Conservation (phyloP, 2,329 filamentous ascomycete genomes). For the Leptographium galeiforme region DNA sequence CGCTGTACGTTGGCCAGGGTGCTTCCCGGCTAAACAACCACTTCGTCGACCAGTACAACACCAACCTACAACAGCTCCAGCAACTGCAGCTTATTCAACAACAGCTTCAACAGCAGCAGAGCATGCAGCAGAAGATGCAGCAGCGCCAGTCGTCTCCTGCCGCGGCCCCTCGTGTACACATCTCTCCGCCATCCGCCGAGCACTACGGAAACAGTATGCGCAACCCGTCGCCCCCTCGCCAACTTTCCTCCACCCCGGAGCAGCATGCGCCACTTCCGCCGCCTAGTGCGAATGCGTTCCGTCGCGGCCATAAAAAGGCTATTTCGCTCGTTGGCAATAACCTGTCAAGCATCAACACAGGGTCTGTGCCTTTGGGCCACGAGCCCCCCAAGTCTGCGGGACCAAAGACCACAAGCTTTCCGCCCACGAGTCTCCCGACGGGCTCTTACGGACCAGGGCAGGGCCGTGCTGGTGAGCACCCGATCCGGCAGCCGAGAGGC, state of each 20-base stretch:
- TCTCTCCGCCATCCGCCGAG: slow-evolving; percentile 63
- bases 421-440: slow-evolving; percentile 58
- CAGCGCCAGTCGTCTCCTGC: slow-evolving; percentile 35
- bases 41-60: slow-evolving; percentile 29
- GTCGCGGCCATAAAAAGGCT: slow-evolving; percentile 84
- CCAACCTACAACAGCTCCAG: slow-evolving; percentile 20
- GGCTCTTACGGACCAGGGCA: slow-evolving; percentile 89
- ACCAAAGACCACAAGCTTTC: slow-evolving; percentile 69
- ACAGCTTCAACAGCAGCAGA: slow-evolving; percentile 26
- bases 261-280: slow-evolving; percentile 58
- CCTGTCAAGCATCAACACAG: slow-evolving; percentile 37
- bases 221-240: slow-evolving; percentile 53
- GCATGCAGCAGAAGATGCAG: slow-evolving; percentile 27
- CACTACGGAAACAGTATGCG: slow-evolving; percentile 38
- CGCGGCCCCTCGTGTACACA: slow-evolving; percentile 60
- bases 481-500: slow-evolving; percentile 80
- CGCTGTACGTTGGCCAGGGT: slow-evolving; percentile 62
- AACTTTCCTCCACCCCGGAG: slow-evolving; percentile 56
- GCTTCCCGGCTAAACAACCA: slow-evolving; percentile 28
- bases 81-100: slow-evolving; percentile 21
- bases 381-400: slow-evolving; percentile 46
- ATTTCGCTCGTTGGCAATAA: slow-evolving; percentile 45
- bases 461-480: slow-evolving; percentile 85
- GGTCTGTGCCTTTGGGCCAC: slow-evolving; percentile 14
- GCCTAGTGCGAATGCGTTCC: slow-evolving; percentile 82